These are phyloP conservation scores for Alternaria triticina DNA, from an alignment of 2,329 filamentous ascomycete species.

Conservation along the genomic window DNA sequence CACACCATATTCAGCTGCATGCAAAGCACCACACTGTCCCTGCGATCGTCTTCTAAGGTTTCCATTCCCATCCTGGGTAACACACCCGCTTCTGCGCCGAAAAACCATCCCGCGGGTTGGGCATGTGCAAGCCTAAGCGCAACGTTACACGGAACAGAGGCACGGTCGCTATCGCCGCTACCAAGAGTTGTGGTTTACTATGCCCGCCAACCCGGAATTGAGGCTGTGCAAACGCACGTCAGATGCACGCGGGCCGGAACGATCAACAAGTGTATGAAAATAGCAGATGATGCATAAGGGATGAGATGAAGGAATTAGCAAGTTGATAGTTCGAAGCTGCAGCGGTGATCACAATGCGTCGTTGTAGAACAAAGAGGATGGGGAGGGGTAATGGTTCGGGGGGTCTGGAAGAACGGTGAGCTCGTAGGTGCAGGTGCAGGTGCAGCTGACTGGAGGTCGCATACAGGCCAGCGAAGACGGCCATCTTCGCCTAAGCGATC, in stretches of 20 bases:
- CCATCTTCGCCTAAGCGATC: background rate
- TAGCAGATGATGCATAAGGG: conserved; percentile 6
- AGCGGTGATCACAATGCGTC: background rate
- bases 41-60: no score
- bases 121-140: background rate
- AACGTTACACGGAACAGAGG: background rate
- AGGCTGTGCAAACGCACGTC: conserved; percentile 10
- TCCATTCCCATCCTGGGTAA: background rate
- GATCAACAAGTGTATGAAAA: conserved; percentile 2
- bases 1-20: background rate
- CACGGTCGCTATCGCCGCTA: background rate
- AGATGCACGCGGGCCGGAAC: conserved; percentile 7
- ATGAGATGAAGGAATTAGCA: background rate
- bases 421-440: background rate
- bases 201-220: background rate
- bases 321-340: background rate
- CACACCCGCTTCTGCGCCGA: background rate
- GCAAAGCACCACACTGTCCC: background rate
- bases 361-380: background rate
- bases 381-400: background rate
- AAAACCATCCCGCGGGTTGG: background rate
- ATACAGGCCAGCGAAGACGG: background rate
- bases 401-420: background rate
- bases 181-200: background rate
- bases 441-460: background rate